phyloP scores from a whole-genome alignment of 225 moss, liverwort and hornwort genomes.

The Pseudoscleropodium purum region DNA sequence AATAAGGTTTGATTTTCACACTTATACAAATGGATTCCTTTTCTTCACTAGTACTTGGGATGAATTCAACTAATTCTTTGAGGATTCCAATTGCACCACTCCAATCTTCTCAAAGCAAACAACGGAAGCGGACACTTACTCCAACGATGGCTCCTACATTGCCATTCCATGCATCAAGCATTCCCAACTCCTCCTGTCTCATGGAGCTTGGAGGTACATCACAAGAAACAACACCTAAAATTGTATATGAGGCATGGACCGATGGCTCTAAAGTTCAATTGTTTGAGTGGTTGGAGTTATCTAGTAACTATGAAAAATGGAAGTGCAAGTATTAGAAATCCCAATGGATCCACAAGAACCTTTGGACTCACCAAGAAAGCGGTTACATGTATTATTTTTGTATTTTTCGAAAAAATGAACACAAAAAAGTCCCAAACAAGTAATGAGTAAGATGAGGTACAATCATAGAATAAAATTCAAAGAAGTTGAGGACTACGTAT shows the following conservation, averaged over 20 bases:
- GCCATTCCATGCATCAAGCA: fast-evolving
- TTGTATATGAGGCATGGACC: fast-evolving
- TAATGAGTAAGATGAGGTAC: too few species aligned
- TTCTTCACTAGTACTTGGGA: neutral
- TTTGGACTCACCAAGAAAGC: too few species aligned
- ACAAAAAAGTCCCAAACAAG: too few species aligned
- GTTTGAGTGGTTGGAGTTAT: neutral
- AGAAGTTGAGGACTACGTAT: too few species aligned
- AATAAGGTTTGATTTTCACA: neutral
- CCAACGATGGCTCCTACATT: fast-evolving
- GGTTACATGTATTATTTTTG: too few species aligned
- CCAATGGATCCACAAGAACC: too few species aligned
- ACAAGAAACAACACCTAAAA: neutral
- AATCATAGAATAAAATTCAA: too few species aligned
- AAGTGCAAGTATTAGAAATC: too few species aligned
- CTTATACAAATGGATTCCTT: neutral
- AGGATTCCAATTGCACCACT: too few species aligned
- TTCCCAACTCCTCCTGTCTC: neutral
- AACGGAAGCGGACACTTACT: fast-evolving
- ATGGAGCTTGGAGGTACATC: neutral
- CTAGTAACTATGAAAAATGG: too few species aligned
- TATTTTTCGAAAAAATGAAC: too few species aligned
- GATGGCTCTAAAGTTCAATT: fast-evolving
- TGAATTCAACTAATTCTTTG: neutral
- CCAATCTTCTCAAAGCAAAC: neutral